Percentiles rank a stretch among this genome's conserved stretches.
These are phyloP conservation scores for Cordyceps javanica DNA, from an alignment of 2,329 filamentous ascomycete genomes.

Conservation along the genomic window DNA sequence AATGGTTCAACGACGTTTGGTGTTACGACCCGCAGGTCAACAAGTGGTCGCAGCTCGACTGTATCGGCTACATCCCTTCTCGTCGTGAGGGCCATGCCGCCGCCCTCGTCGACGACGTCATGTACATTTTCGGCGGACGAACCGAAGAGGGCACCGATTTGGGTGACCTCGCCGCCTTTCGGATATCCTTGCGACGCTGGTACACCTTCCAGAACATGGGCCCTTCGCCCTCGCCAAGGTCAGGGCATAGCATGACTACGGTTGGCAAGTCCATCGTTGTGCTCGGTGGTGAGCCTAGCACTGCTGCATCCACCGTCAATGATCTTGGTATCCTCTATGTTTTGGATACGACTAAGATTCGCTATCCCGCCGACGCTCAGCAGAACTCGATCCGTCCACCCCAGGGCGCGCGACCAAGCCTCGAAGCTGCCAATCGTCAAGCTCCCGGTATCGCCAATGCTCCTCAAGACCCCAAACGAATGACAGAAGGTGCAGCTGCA, in stretches of 20 bases:
- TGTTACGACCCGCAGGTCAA: slow-evolving; percentile 82
- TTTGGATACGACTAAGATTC: slow-evolving; percentile 90
- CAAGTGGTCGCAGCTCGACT: slow-evolving; percentile 82
- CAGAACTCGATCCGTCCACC: slow-evolving; percentile 12
- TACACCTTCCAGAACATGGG: slow-evolving; percentile 99
- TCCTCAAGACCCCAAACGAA: slow-evolving; percentile 43
- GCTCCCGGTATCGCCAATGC: slow-evolving; percentile 35
- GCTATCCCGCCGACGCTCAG: slow-evolving; percentile 78
- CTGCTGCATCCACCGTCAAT: slow-evolving; percentile 69
- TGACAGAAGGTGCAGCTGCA: slow-evolving; percentile 30
- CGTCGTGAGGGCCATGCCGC: slow-evolving; percentile 92
- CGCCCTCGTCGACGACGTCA: slow-evolving; percentile 89
- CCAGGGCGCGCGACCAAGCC: slow-evolving; percentile 20
- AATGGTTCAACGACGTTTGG: slow-evolving; percentile 99
- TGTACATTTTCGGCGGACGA: slow-evolving; percentile 97
- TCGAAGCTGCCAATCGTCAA: slow-evolving; percentile 11
- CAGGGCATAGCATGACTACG: slow-evolving; percentile 95
- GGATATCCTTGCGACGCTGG: slow-evolving; percentile 77
- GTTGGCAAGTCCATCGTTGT: slow-evolving; percentile 90
- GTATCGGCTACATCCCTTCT: slow-evolving; percentile 94
- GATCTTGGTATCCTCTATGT: slow-evolving; percentile 88
- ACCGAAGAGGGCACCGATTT: slow-evolving; percentile 90
- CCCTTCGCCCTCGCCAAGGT: slow-evolving; percentile 84
- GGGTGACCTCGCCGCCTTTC: slow-evolving; percentile 80
- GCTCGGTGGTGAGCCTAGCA: slow-evolving; percentile 89